A percentile compares a stretch with the other conserved stretches of the same genome.
Conservation (phyloP, 768 basidiomycete species). For the Imleria badia region DNA sequence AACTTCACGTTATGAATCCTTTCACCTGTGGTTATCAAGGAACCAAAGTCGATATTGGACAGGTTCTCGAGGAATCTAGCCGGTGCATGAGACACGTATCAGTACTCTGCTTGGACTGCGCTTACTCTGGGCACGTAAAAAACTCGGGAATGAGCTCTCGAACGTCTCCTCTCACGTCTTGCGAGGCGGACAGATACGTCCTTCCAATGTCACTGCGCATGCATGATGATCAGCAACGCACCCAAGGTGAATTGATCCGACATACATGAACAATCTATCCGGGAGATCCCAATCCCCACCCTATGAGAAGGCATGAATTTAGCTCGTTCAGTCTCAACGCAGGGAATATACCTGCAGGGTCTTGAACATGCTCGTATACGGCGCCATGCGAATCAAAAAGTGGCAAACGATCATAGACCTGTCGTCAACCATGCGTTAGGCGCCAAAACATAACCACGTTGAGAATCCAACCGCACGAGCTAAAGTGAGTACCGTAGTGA, state of each 20-base stretch:
- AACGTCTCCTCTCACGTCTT: constrained; percentile 88
- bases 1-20: constrained; percentile 85
- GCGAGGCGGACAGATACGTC: constrained; percentile 81
- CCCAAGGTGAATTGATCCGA: not conserved
- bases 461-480: constrained; percentile 43
- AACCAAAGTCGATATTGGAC: constrained; percentile 76
- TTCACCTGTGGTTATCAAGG: constrained; percentile 70
- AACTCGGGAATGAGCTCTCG: constrained; percentile 92
- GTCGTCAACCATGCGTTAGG: not conserved
- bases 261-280: constrained; percentile 78
- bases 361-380: constrained; percentile 95
- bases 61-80: constrained; percentile 82
- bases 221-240: constrained; percentile 8
- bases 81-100: not conserved
- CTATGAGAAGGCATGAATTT: constrained; percentile 35
- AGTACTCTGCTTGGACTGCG: not conserved
- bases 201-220: constrained; percentile 65
- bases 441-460: not conserved
- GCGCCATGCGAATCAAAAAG: constrained; percentile 84
- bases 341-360: constrained; percentile 57
- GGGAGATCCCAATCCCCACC: constrained; percentile 96
- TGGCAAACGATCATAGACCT: constrained; percentile 94
- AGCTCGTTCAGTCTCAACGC: not conserved
- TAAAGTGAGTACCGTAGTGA: constrained; percentile 93
- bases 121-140: constrained; percentile 77